These are phyloP conservation scores for Asterionellopsis glacialis DNA, from an alignment of 108 stramenopile species.

Conservation along the genomic window DNA sequence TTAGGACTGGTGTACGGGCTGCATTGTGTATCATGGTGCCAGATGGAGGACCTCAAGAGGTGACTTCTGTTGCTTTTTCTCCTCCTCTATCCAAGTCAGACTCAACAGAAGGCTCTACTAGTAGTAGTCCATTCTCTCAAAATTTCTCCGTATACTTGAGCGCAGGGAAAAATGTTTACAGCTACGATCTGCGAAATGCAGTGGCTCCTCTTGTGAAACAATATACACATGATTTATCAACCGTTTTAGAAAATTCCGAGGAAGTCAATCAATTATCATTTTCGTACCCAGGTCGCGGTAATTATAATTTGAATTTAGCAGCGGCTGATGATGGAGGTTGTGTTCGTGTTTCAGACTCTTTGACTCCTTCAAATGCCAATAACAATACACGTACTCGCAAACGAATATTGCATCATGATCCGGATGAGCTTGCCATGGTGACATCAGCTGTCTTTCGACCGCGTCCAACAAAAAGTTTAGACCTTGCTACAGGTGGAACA, in stretches of 20 bases:
- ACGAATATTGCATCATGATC: constrained; percentile 45
- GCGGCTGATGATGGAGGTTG: constrained; percentile 68
- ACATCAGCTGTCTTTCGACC: constrained; percentile 67
- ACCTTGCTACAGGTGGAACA: constrained; percentile 69
- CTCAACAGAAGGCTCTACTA: neutral
- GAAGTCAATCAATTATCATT: constrained; percentile 48
- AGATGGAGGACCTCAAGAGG: neutral
- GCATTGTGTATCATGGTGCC: neutral
- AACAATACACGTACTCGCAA: constrained; percentile 1
- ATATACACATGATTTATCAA: constrained; percentile 19
- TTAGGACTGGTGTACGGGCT: constrained; percentile 7
- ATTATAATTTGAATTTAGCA: constrained; percentile 29
- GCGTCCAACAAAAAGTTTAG: constrained; percentile 12
- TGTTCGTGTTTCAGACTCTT: constrained; percentile 38
- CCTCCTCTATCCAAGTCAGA: neutral
- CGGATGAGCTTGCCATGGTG: constrained; percentile 43
- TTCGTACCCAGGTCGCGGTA: constrained; percentile 1
- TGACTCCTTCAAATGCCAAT: too few species aligned
- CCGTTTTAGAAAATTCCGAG: constrained; percentile 30
- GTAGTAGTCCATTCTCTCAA: neutral
- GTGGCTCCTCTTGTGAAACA: constrained; percentile 24
- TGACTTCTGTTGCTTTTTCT: neutral
- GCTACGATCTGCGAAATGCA: constrained; percentile 41
- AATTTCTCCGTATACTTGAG: constrained; percentile 5
- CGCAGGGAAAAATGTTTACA: constrained; percentile 27